Conservation (phyloP, 257 asterid genomes). For the Forsythia viridissima region DNA sequence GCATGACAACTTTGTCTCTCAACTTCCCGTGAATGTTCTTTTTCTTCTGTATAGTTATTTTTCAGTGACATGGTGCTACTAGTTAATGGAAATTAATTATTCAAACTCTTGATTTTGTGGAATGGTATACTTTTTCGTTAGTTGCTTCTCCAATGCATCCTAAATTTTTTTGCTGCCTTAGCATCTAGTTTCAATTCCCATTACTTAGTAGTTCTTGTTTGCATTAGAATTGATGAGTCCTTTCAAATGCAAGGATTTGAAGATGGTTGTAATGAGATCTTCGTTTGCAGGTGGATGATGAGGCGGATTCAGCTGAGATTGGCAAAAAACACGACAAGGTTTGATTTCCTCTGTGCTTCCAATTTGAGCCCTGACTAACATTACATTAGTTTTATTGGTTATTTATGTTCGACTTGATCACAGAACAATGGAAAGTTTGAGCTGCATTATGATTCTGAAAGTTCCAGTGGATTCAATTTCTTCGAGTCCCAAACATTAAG, state of each 20-base stretch:
- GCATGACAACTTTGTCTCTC: not conserved
- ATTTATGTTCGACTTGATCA: conserved; percentile 11
- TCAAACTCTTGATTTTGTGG: not conserved
- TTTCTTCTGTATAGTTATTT: no score
- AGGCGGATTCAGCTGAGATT: conserved; percentile 40
- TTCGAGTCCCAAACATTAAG: conserved; percentile 27
- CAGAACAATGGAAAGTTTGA: conserved; percentile 27
- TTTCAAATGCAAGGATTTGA: not conserved
- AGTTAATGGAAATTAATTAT: not conserved
- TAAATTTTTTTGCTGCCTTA: not conserved
- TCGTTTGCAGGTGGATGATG: conserved; percentile 41
- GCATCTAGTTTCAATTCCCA: not conserved
- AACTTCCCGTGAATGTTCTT: not conserved
- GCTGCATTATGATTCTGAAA: conserved; percentile 26
- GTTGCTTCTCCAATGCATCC: not conserved
- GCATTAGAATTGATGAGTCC: not conserved
- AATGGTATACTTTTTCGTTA: not conserved
- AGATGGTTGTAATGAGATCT: not conserved
- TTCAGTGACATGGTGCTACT: not conserved
- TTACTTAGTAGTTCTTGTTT: not conserved
- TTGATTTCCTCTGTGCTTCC: not conserved
- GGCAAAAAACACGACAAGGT: not conserved
- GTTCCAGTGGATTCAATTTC: conserved; percentile 25
- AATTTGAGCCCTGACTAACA: not conserved
- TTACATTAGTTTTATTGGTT: not conserved